Evolutionary conservation across 2,329 filamentous ascomycete genomes (phyloP), one percentile per base, ranked within the genome.

Genomic region (Cordyceps militaris): DNA sequence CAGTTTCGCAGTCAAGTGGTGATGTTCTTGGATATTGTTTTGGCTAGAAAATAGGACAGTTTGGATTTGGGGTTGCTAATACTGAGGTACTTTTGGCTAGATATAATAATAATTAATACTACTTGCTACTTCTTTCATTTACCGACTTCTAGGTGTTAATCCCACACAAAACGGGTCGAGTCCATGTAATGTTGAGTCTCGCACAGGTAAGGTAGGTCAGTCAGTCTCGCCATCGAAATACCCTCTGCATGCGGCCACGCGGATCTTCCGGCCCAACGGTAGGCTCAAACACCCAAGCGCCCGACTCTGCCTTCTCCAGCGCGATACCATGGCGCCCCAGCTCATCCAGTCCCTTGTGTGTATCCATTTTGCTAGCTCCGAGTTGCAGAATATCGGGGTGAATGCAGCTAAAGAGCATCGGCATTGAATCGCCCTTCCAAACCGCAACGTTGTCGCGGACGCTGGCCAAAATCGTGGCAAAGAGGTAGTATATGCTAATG

Each of bases 381-480:
- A 64, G 65, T 3, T 59, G 63, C 19, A 70, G 65, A 32, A 73
- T 71, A 26, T 63, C 64, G 6, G 63, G 62, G 43, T 73, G 68
- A 19, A 74, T 69, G 7, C 66, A 66, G 48, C 68, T 72, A 53
- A 74, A 74, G 9, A 74, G 59, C 70, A 74, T 71, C 1, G 71
- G 71, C 56, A 74, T 59, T 13, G 70, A 71, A 46, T 70, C 68
- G 21, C 67, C 64, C 56, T 74, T 74, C 71, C 71, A 73, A 4
- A 68, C 70, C 24, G 66, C 69, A 5, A 75, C 67, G 3, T 65
- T 67, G 56, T 73, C 69, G 28, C 66, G 66, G 26, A 69, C 66
- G 16, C 67, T 69, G n/a, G 65, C 66, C 59, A 65, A 62, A n/a
- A 73, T 68, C 21, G 71, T 73, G 55, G 69, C 62, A 32, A 67